Evolutionary conservation across 202 grass and related monocot genomes (phyloP).

Genomic region (Elaeis oleifera): DNA sequence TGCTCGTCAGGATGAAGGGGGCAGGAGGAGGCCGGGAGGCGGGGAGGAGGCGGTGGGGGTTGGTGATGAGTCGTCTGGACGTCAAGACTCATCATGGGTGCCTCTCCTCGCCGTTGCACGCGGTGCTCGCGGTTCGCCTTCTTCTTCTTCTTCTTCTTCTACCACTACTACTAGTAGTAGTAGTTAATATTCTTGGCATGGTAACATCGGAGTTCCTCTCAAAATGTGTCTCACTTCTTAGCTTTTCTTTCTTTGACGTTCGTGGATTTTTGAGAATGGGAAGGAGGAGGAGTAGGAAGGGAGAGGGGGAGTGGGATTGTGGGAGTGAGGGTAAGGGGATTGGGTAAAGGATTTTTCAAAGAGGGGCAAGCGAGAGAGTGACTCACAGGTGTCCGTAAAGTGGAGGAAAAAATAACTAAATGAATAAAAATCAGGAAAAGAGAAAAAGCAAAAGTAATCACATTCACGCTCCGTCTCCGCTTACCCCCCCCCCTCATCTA

Average conservation of each 20-base stretch:
- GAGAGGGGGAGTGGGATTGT: neutral
- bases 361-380: neutral
- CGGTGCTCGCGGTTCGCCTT: neutral
- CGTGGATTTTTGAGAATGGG: neutral
- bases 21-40: slow-evolving; percentile 50
- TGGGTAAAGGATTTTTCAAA: no score
- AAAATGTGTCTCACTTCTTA: no score
- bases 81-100: neutral
- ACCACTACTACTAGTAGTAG: neutral
- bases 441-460: no score
- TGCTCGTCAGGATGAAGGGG: slow-evolving; percentile 85
- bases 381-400: no score
- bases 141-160: neutral
- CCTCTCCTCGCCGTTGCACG: neutral
- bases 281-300: slow-evolving; percentile 12
- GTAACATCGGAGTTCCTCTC: neutral
- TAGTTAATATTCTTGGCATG: slow-evolving; percentile 6
- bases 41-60: slow-evolving; percentile 40
- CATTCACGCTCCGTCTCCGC: no score
- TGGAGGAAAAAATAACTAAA: no score
- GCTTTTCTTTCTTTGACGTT: neutral
- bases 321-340: neutral
- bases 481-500: no score
- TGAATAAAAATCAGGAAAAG: no score
- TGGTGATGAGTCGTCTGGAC: slow-evolving; percentile 6